These are phyloP conservation scores for Atkinsonella texensis DNA, from an alignment of 2,329 filamentous ascomycete species.

Conservation along the genomic window DNA sequence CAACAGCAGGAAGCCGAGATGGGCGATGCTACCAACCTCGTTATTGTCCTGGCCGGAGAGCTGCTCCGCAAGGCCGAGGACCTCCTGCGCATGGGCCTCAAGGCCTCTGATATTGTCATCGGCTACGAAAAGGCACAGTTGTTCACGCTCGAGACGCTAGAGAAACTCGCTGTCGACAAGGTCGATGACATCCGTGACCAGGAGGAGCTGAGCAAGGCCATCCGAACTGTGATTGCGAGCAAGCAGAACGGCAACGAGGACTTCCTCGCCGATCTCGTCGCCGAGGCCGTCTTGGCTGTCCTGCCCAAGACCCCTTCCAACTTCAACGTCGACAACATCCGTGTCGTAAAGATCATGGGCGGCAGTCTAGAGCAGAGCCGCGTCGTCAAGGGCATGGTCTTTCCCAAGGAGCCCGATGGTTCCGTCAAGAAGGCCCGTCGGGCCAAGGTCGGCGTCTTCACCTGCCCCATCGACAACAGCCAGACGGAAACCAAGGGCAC, in stretches of 20 bases:
- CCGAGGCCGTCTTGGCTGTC: constrained; percentile 74
- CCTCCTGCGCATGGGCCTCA: constrained; percentile 88
- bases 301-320: constrained; percentile 89
- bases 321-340: constrained; percentile 98
- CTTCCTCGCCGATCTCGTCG: constrained; percentile 72
- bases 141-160: constrained; percentile 72
- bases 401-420: constrained; percentile 89
- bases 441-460: constrained; percentile 95
- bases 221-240: constrained; percentile 87
- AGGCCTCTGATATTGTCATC: constrained; percentile 93
- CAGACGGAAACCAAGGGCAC: constrained; percentile 99
- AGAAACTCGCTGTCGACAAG: constrained; percentile 84
- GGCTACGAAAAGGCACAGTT: constrained; percentile 93
- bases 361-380: constrained; percentile 87
- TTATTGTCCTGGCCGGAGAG: constrained; percentile 92
- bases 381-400: constrained; percentile 97
- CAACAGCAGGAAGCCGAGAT: constrained; percentile 99
- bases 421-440: constrained; percentile 79
- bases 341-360: constrained; percentile 99
- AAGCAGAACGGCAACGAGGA: constrained; percentile 95
- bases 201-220: constrained; percentile 82
- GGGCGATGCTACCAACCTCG: constrained; percentile 95
- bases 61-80: constrained; percentile 95
- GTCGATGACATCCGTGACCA: constrained; percentile 73
- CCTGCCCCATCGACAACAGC: constrained; percentile 86